Base-by-base conservation (phyloP, 805 yeast genomes). In the Scheffersomyces ergatensis region DNA sequence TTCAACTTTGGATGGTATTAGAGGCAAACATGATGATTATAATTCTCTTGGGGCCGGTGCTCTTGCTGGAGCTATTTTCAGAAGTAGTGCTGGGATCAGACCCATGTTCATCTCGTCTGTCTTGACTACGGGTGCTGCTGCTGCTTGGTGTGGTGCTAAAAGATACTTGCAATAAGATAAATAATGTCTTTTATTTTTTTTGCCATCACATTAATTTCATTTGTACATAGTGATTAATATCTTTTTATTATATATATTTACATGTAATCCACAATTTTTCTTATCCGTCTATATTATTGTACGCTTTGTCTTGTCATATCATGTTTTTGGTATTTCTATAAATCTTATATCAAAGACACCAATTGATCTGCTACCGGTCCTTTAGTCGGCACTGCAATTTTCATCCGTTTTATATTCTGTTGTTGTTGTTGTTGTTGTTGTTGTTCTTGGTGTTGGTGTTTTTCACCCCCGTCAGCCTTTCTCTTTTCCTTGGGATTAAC, bases 21-120 rank as follows among this genome's bases (percentile, higher is more conserved):
- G 97, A 68, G 97, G 95, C 39, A 79, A 82, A 63, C 97, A 92
- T 63, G 98, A 92, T 65, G 83, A 83, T 53, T 60, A 68, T 38
- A 92, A 92, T 66, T 85, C 97, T 9, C 62, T 93, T 33, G 85
- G 76, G 14, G 86, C 97, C 1, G 99, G 99, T 56, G 95, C 90
- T 17, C 55, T 92, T 40, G 79, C 97, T 2, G 99, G 99, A 54
- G 97, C 96, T 1, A 52, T 93, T 24, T 93, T 88, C 74, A 85
- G 85, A 63, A 82, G 90, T 49, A 79, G 92, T 36, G 82, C 82
- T 46, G 99, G 99, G 32, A 44, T 83, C 37, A 85, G 78, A 63
- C 96, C 95, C 44, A 85, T 89, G 92, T 89, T 85, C 19, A 82
- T 86, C 55, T 80, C 96, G 21, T 78, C 96, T 18, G 93, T 78